Base-by-base conservation (phyloP, 140 eudicot species). In the Stevia rebaudiana region DNA sequence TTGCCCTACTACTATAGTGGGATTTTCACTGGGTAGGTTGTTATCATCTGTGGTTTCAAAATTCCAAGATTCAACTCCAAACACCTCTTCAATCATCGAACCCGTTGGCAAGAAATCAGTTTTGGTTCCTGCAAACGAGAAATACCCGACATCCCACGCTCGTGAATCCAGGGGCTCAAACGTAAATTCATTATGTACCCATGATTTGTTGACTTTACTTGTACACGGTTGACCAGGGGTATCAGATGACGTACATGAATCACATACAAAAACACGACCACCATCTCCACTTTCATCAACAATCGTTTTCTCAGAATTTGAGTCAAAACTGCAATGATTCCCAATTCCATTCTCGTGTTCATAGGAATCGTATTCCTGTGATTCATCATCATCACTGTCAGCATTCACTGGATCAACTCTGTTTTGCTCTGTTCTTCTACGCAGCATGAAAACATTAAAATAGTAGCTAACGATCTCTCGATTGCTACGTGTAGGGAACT, bases 371-470 rank as follows among this genome's bases (percentile, higher is more conserved):
- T 51, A 55, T 3, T 67, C 84, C 41, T 72, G 82, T 79, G 89
- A 84, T 63, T 80, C 89, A 60, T 84, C 96, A 62, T 88, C 75
- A 67, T 88, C 96, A 41, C 96, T 88, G 70, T 88, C 94, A 9
- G 63, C 74, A 74, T 78, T 76, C 71, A 69, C 8, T 1, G 85
- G 72, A 42, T 70, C 79, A 60, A 70, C 61, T 73, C 96, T 75
- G 65, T 88, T 88, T 77, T 84, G 94, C 43, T 77, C 81, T 10
- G 82, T 83, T 28, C 96, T 76, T 71, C 54, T 84, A 10, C 82
- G 79, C 63, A 82, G 80, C 83, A 88, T 79, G 72, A 84, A 88
- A 23, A 84, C 86, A 53, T 87, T 87, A 21, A 74, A 87, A 69
- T 84, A 84, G 68, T 87, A 87, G 51, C 89, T 84, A 22, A 79